Evolutionary conservation across 2,329 filamentous ascomycete genomes (phyloP), one percentile per base, ranked within the genome.

Genomic region (Fusarium globosum): DNA sequence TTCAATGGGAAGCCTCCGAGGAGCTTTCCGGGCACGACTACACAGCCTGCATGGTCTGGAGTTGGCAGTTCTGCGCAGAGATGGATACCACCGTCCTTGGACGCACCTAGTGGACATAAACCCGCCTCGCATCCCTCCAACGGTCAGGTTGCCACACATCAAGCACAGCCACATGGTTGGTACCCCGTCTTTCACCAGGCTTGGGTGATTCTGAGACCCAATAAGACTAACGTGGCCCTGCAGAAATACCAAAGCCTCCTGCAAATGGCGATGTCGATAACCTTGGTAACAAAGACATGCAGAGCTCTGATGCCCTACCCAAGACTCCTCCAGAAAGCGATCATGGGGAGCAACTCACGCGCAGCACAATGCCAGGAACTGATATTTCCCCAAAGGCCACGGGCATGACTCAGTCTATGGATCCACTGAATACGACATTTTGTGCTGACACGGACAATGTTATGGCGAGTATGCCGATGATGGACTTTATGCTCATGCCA

Each of bases 101-200:
- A 49, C 28, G 13, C 10, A 8, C 6, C 14, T 7, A 11, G 18
- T n/a, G 26, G 20, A 33, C 10, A 4, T 10, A 49, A 33, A 13
- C 0, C 6, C 20, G 10, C 4, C 13, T 21, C 9, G 2, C 28
- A 16, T 6, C 8, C 14, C 7, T n/a, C 21, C 14, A 33, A 6
- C 14, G 10, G 14, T 30, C 46, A 33, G 28, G n/a, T 16, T 12
- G 3, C 1, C 4, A 13, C 20, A 1, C 46, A 49, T 30, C 20
- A 33, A 49, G 21, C 21, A 49, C 46, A 33, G 4, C 2, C 28
- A 4, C 13, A 48, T 33, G 28, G 46, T 49, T 3, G 7, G 46
- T 46, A 23, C 5, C 14, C 41, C 26, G 26, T 26, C 26, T n/a
- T n/a, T n/a, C n/a, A n/a, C n/a, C n/a, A n/a, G n/a, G n/a, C n/a